Percentiles rank a stretch among this genome's conserved stretches.
Conservation (phyloP, 306 rosid species). For the Pyrus betulifolia region DNA sequence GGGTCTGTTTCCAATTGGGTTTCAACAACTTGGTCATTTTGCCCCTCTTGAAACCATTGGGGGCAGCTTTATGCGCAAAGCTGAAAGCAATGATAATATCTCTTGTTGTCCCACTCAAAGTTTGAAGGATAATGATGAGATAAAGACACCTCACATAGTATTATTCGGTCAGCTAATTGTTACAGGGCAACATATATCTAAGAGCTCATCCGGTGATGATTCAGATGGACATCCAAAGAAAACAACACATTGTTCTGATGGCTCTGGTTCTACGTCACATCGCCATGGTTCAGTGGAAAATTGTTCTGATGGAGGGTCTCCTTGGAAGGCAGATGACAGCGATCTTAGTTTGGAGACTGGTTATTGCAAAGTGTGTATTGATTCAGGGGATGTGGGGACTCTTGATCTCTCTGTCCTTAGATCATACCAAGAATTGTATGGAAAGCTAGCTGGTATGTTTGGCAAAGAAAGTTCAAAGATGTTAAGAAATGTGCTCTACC, state of each 20-base stretch:
- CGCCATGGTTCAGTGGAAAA: slow-evolving; percentile 52
- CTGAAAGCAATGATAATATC: slow-evolving; percentile 36
- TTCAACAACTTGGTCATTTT: slow-evolving; percentile 38
- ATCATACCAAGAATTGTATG: slow-evolving; percentile 33
- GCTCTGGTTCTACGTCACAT: slow-evolving; percentile 39
- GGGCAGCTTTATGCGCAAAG: slow-evolving; percentile 22
- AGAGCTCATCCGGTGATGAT: slow-evolving; percentile 42
- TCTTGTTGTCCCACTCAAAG: slow-evolving; percentile 43
- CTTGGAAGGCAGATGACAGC: slow-evolving; percentile 47
- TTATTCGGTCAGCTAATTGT: slow-evolving; percentile 77
- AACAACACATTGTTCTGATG: slow-evolving; percentile 49
- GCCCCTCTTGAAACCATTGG: slow-evolving; percentile 26
- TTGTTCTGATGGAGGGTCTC: slow-evolving; percentile 72
- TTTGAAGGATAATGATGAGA: slow-evolving; percentile 46
- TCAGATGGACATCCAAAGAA: slow-evolving; percentile 49
- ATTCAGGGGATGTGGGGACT: slow-evolving; percentile 26
- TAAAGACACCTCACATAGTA: slow-evolving; percentile 53
- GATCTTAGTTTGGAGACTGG: slow-evolving; percentile 40
- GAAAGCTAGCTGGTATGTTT: slow-evolving; percentile 40
- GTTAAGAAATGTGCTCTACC: slow-evolving; percentile 30
- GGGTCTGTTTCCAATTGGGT: slow-evolving; percentile 38
- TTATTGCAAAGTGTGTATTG: slow-evolving; percentile 36
- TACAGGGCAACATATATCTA: slow-evolving; percentile 48
- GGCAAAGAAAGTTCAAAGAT: slow-evolving; percentile 27
- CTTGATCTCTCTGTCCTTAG: slow-evolving; percentile 28